These are phyloP conservation scores for Chlorella ohadii DNA, from an alignment of 139 green algal genomes.

Conservation along the genomic window DNA sequence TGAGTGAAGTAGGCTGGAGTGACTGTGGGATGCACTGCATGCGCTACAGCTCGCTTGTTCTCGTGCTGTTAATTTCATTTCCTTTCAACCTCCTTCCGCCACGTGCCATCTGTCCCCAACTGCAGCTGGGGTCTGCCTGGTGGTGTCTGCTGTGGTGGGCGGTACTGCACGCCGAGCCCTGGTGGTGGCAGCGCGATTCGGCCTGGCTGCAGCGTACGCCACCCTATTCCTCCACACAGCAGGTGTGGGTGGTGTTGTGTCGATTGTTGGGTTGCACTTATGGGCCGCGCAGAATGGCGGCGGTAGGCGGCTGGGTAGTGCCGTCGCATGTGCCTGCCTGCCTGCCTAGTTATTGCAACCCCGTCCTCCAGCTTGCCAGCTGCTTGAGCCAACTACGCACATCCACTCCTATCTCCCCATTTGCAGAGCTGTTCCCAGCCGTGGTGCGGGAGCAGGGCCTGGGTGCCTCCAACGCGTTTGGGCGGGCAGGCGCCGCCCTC, in stretches of 20 bases:
- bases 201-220: slow-evolving; percentile 34
- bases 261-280: no score
- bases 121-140: slow-evolving; percentile 29
- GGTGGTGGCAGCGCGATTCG: slow-evolving; percentile 41
- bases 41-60: not conserved
- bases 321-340: no score
- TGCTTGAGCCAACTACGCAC: no score
- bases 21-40: not conserved
- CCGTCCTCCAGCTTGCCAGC: no score
- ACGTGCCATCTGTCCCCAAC: no score
- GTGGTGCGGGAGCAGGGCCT: slow-evolving; percentile 40
- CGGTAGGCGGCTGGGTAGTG: no score
- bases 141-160: slow-evolving; percentile 11
- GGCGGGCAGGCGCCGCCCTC: not conserved
- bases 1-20: not conserved
- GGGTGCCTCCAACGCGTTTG: not conserved
- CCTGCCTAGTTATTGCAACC: no score
- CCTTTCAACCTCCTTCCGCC: not conserved
- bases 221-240: slow-evolving; percentile 26
- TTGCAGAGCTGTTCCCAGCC: slow-evolving; percentile 34
- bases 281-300: no score
- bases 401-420: not conserved
- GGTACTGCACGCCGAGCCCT: slow-evolving; percentile 18
- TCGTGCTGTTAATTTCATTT: not conserved
- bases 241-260: not conserved